Conservation (phyloP, 2,329 filamentous ascomycete genomes). For the Fusarium temperatum region DNA sequence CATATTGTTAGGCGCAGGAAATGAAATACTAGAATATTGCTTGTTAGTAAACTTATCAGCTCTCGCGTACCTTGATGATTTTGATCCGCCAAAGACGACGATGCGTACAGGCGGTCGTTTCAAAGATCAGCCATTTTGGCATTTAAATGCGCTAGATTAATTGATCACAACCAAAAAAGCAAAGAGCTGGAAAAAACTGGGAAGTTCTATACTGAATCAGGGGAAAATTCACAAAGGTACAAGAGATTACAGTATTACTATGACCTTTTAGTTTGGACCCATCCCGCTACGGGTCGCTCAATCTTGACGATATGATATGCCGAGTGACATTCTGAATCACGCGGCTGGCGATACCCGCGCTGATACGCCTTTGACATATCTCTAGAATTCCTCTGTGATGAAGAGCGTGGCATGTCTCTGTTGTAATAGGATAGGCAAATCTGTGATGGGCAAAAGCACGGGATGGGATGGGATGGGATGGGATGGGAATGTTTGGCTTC, state of each 20-base stretch:
- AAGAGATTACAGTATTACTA: not conserved
- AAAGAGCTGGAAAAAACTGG: not conserved
- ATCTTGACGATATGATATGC: not conserved
- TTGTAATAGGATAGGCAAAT: not conserved
- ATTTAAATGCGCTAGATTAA: not conserved
- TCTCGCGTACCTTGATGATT: not conserved
- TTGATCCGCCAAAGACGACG: not conserved
- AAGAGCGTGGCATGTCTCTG: not conserved
- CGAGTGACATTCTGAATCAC: not conserved
- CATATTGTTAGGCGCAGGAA: constrained; percentile 40
- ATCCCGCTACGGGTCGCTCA: constrained; percentile 10
- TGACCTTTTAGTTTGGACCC: not conserved
- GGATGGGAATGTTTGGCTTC: not conserved
- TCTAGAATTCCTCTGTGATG: not conserved
- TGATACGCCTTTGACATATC: not conserved
- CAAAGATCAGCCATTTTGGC: not conserved
- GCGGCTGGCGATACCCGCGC: not conserved
- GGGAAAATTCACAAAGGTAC: not conserved
- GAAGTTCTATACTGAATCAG: not conserved
- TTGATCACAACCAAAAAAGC: not conserved
- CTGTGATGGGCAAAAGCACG: not conserved
- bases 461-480: not conserved
- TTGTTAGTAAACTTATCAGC: not conserved
- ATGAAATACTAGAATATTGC: constrained; percentile 31
- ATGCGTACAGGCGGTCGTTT: not conserved